A percentile compares a stretch with the other conserved stretches of the same genome.
phyloP scores from a whole-genome alignment of 306 rosid genomes.

The Cajanus cajan region DNA sequence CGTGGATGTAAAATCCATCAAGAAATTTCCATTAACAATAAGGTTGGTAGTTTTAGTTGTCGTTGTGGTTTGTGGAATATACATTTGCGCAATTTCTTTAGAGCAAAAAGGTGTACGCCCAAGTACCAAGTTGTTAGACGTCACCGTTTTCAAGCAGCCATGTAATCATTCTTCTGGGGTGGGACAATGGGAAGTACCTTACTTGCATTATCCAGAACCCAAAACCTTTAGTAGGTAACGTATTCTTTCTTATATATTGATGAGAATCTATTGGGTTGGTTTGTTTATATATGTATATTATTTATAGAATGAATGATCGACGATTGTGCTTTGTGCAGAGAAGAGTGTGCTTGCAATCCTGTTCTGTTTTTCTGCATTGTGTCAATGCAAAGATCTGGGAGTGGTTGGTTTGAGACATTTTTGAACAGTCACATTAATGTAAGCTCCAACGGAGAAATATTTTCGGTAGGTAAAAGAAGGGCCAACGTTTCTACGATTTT shows the following conservation, averaged over 20 bases:
- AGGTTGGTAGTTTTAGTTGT: conserved; percentile 47
- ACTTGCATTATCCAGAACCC: conserved; percentile 65
- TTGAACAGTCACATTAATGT: conserved; percentile 78
- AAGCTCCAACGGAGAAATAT: conserved; percentile 89
- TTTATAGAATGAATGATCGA: conserved; percentile 30
- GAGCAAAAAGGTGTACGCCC: conserved; percentile 34
- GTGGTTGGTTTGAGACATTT: conserved; percentile 96
- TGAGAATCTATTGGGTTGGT: neutral
- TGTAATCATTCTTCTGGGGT: conserved; percentile 34
- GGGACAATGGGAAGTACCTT: conserved; percentile 44
- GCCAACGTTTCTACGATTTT: neutral
- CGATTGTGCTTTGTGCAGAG: conserved; percentile 53
- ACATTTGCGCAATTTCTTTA: conserved; percentile 38
- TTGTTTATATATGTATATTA: neutral
- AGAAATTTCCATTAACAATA: conserved; percentile 50
- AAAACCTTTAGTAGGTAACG: conserved; percentile 49
- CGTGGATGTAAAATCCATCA: conserved; percentile 42
- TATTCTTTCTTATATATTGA: neutral
- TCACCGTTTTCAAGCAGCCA: conserved; percentile 29
- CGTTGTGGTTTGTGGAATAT: conserved; percentile 49
- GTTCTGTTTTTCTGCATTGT: conserved; percentile 74
- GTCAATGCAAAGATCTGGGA: conserved; percentile 96
- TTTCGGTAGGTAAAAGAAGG: neutral
- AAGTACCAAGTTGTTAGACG: conserved; percentile 29
- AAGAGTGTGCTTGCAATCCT: conserved; percentile 55